Conservation (phyloP, 2,329 filamentous ascomycete genomes). For the Parafenestella ontariensis region DNA sequence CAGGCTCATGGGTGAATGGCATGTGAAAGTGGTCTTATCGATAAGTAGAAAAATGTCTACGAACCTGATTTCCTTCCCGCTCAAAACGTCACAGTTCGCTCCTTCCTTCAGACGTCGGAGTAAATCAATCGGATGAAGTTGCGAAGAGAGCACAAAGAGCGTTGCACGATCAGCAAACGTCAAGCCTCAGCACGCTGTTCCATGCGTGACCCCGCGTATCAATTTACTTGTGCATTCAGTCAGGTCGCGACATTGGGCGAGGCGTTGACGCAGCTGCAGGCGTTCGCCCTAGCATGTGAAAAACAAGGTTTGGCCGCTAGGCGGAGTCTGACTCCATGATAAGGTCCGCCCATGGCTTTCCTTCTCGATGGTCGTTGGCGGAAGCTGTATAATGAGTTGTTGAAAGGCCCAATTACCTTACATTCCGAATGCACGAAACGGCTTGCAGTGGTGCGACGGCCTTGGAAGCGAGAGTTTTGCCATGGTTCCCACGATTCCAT, state of each 20-base stretch:
- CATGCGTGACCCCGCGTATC: slow-evolving; percentile 12
- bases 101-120: neutral
- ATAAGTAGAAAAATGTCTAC: slow-evolving; percentile 12
- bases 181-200: slow-evolving; percentile 4
- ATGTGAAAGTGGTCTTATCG: slow-evolving; percentile 38
- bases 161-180: slow-evolving; percentile 1
- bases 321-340: slow-evolving; percentile 12
- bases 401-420: neutral
- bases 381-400: neutral
- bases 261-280: slow-evolving; percentile 21
- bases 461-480: neutral
- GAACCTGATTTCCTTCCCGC: neutral
- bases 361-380: slow-evolving; percentile 14
- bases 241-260: slow-evolving; percentile 23
- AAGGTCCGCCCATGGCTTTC: slow-evolving; percentile 16
- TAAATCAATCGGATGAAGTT: neutral
- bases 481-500: neutral
- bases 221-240: slow-evolving; percentile 7
- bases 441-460: neutral
- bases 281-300: slow-evolving; percentile 32
- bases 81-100: neutral
- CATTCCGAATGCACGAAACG: neutral
- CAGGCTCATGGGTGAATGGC: slow-evolving; percentile 19
- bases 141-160: slow-evolving; percentile 1
- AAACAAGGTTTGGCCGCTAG: slow-evolving; percentile 25